Conservation (phyloP, 495 filamentous ascomycete species). For the Rhypophila decipiens region DNA sequence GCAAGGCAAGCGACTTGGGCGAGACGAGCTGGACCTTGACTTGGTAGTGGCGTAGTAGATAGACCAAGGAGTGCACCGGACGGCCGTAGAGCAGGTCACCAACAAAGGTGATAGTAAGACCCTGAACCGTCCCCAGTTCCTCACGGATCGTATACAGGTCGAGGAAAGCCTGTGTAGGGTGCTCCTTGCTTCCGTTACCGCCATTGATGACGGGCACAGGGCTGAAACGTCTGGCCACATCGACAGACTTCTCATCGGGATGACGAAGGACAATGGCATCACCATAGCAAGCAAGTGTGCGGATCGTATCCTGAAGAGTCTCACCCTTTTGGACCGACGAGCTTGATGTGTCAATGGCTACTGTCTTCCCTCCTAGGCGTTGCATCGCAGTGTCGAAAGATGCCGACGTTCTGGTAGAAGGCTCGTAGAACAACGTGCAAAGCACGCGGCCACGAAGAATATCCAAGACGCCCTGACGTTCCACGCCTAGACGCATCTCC, state of each 20-base stretch:
- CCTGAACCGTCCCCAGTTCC: conserved; percentile 89
- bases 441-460: conserved; percentile 80
- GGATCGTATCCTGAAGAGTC: conserved; percentile 83
- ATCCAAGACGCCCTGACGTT: conserved; percentile 82
- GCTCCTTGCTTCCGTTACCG: conserved; percentile 89
- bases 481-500: conserved; percentile 90
- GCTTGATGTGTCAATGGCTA: conserved; percentile 68
- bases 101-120: conserved; percentile 89
- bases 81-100: conserved; percentile 91
- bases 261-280: conserved; percentile 94
- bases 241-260: conserved; percentile 70
- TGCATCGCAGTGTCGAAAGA: conserved; percentile 99
- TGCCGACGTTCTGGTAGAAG: conserved; percentile 88
- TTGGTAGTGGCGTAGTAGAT: conserved; percentile 89
- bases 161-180: conserved; percentile 97
- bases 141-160: conserved; percentile 98
- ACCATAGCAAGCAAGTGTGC: conserved; percentile 87
- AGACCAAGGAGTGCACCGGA: conserved; percentile 88
- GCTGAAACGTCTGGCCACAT: conserved; percentile 76
- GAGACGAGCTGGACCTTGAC: conserved; percentile 89
- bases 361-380: conserved; percentile 78
- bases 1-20: conserved; percentile 71
- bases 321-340: conserved; percentile 92
- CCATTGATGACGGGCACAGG: conserved; percentile 92
- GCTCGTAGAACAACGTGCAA: conserved; percentile 93